A percentile compares a stretch with the other conserved stretches of the same genome.
These are phyloP conservation scores for Favolaschia claudopus DNA, from an alignment of 768 basidiomycete species.

Conservation along the genomic window DNA sequence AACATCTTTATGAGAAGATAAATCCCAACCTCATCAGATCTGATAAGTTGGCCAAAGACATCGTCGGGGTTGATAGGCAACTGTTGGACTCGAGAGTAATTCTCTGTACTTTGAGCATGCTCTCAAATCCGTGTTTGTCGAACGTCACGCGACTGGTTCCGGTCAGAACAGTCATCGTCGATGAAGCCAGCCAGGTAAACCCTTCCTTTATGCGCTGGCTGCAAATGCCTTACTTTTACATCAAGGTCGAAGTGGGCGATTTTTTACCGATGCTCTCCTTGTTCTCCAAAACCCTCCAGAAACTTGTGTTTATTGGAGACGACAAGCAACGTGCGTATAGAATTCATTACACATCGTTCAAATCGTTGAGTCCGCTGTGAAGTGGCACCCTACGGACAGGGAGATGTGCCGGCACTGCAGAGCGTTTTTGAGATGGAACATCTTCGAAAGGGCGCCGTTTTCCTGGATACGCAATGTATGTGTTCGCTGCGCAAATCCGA, in stretches of 20 bases:
- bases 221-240: not conserved
- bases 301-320: constrained; percentile 61
- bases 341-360: constrained; percentile 22
- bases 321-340: constrained; percentile 43
- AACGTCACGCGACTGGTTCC: constrained; percentile 41
- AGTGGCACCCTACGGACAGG: constrained; percentile 66
- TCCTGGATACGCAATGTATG: constrained; percentile 64
- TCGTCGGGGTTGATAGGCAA: constrained; percentile 31
- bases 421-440: constrained; percentile 63
- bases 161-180: constrained; percentile 51
- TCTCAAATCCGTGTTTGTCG: constrained; percentile 46
- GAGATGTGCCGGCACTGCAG: constrained; percentile 48
- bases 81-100: constrained; percentile 58
- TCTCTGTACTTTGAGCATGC: constrained; percentile 74
- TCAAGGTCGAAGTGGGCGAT: constrained; percentile 42
- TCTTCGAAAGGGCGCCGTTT: constrained; percentile 42
- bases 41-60: constrained; percentile 34
- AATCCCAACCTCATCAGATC: constrained; percentile 57
- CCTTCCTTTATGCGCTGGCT: constrained; percentile 8
- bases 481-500: constrained; percentile 8
- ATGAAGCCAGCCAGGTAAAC: constrained; percentile 66
- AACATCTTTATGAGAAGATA: constrained; percentile 67
- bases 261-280: constrained; percentile 50
- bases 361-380: not conserved
- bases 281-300: constrained; percentile 44